Evolutionary conservation across 371 early-diverging fungal genomes (phyloP).

Genomic region (Sporodiniella umbellata): DNA sequence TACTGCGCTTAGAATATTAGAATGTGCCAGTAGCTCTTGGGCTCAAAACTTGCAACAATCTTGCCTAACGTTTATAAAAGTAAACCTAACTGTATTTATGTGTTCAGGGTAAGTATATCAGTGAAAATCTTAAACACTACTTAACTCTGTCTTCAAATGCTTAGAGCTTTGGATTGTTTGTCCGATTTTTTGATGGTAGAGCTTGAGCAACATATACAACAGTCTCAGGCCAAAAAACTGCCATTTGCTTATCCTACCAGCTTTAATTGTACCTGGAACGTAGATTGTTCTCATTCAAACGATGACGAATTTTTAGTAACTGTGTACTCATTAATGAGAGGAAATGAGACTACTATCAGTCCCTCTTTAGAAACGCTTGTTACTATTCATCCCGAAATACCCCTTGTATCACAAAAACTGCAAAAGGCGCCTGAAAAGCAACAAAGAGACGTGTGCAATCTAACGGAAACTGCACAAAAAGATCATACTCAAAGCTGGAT

Average conservation of each 20-base stretch:
- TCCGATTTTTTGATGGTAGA: slow-evolving; percentile 18
- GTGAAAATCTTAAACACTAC: not conserved
- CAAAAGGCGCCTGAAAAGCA: slow-evolving; percentile 2
- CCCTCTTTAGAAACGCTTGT: slow-evolving; percentile 21
- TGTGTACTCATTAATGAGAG: slow-evolving; percentile 23
- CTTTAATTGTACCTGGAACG: not conserved
- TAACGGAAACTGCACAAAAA: too few relatives aligned
- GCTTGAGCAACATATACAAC: slow-evolving; percentile 22
- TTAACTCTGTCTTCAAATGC: not conserved
- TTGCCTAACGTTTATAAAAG: slow-evolving; percentile 58
- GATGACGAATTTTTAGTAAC: slow-evolving; percentile 35
- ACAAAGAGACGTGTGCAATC: not conserved
- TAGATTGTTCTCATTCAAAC: slow-evolving; percentile 1
- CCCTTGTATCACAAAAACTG: slow-evolving; percentile 2
- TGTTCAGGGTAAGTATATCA: slow-evolving; percentile 51
- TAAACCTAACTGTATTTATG: slow-evolving; percentile 60
- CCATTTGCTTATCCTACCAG: slow-evolving; percentile 12
- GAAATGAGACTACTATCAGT: slow-evolving; percentile 14
- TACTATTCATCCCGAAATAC: slow-evolving; percentile 22
- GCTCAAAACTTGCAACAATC: slow-evolving; percentile 46
- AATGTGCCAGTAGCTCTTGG: slow-evolving; percentile 54
- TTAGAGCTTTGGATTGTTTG: slow-evolving; percentile 23
- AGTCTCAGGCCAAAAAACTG: slow-evolving; percentile 12
- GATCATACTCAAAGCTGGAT: not conserved
- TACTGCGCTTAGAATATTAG: slow-evolving; percentile 50